A percentile compares a stretch with the other conserved stretches of the same genome.
Evolutionary conservation across 2,329 filamentous ascomycete species (phyloP).

Genomic region (Aspergillus sojae): DNA sequence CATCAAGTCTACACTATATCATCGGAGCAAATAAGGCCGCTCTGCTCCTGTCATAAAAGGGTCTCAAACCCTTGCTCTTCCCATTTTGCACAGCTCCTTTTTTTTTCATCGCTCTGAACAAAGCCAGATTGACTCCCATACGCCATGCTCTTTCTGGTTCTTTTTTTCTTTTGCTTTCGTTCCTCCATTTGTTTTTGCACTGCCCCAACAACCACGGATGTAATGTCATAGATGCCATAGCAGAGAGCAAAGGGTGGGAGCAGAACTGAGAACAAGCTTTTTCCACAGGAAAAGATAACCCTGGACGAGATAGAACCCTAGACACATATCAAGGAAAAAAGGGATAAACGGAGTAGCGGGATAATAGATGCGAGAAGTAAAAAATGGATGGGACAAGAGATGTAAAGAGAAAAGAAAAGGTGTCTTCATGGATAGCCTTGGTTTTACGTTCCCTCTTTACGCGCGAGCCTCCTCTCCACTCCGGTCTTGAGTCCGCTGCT

Average conservation of each 20-base stretch:
- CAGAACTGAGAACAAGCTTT: slow-evolving; percentile 12
- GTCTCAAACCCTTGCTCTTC: slow-evolving; percentile 12
- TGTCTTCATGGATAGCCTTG: slow-evolving; percentile 26
- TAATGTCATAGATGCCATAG: slow-evolving; percentile 10
- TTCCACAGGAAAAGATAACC: slow-evolving; percentile 21
- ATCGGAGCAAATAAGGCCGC: slow-evolving; percentile 12
- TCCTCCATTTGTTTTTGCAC: slow-evolving; percentile 9
- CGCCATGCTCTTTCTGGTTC: slow-evolving; percentile 32
- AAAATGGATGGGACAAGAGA: slow-evolving; percentile 20
- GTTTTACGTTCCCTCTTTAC: slow-evolving; percentile 25
- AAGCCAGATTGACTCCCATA: slow-evolving; percentile 38
- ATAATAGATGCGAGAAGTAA: slow-evolving; percentile 15
- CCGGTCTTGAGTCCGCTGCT: slow-evolving; percentile 43
- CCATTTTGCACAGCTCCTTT: slow-evolving; percentile 17
- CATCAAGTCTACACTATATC: slow-evolving; percentile 22
- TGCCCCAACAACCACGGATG: slow-evolving; percentile 9
- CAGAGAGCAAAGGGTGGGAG: slow-evolving; percentile 16
- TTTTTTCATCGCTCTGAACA: slow-evolving; percentile 25
- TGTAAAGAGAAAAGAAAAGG: slow-evolving; percentile 27
- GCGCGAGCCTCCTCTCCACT: slow-evolving; percentile 42
- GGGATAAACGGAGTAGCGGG: slow-evolving; percentile 10
- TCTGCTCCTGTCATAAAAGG: slow-evolving; percentile 7
- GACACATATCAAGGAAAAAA: slow-evolving; percentile 20
- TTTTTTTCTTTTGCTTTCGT: neutral
- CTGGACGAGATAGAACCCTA: slow-evolving; percentile 15